Evolutionary conservation across 345 rosid species (phyloP), one percentile per base, ranked within the genome.

Genomic region (Brassica carinata): DNA sequence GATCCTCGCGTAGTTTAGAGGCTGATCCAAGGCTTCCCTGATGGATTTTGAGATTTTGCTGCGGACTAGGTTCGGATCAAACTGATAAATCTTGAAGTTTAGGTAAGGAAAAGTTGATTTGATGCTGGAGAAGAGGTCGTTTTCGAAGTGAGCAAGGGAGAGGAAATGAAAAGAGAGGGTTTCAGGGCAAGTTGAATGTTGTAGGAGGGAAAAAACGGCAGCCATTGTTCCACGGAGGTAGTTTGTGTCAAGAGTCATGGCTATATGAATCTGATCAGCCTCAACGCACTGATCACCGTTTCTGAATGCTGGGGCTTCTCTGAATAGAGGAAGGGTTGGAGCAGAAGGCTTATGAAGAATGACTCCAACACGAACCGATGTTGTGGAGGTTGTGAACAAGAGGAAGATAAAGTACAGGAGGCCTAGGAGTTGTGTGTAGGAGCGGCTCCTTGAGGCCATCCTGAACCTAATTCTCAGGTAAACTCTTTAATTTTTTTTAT

Each of bases 141-240:
- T 75, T 9, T 79, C 87, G 53, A 77, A 83, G 76, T 83, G 88
- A 19, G 85, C 81, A 8, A 79, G 84, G 6, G 82, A 81, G 10
- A 89, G 85, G 84, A 91, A 91, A 85, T 91, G 96, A 72, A 89
- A 91, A 8, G 87, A 83, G 5, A 91, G 73, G 83, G 83, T 88
- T 51, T 88, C 89, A 1, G 96, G 91, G 63, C 92, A 91, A 0
- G 86, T 80, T 0, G 92, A 85, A 75, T 89, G 91, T 29, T 86
- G 89, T 13, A 91, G 74, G 82, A 88, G 74, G 15, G 91, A 89
- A 43, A 89, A 82, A 14, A 87, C 84, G 1, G 96, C 93, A 0
- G 92, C 92, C 89, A 89, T 88, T 62, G 96, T 91, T 1, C 93
- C 93, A 13, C 93, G 84, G 18, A 91, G 86, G 64, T 89, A 91